Conservation (phyloP, 306 rosid species). For the Biancaea sappan region DNA sequence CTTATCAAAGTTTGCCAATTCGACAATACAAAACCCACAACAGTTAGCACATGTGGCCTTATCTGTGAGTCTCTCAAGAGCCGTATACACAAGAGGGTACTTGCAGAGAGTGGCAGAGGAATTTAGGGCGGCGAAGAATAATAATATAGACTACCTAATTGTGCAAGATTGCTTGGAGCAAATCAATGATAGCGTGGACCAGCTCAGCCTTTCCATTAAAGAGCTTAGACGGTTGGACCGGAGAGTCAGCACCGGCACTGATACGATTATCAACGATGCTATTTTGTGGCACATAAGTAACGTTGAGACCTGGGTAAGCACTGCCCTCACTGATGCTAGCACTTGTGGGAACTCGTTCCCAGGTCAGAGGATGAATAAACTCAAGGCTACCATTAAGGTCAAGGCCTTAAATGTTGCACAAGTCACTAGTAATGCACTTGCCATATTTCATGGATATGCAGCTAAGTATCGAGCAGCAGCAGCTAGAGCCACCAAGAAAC, state of each 20-base stretch:
- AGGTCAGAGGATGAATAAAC: conserved; percentile 37
- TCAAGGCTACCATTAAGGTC: conserved; percentile 44
- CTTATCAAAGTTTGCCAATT: conserved; percentile 33
- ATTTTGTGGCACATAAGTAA: conserved; percentile 48
- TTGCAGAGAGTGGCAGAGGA: conserved; percentile 31
- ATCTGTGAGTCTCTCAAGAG: conserved; percentile 41
- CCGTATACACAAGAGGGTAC: conserved; percentile 34
- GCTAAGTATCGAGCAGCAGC: conserved; percentile 24
- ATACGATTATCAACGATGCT: too few relatives aligned
- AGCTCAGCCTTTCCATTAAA: conserved; percentile 38
- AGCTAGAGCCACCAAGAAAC: conserved; percentile 11
- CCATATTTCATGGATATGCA: conserved; percentile 48
- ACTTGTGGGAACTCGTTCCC: conserved; percentile 42
- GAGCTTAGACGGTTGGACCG: conserved; percentile 30
- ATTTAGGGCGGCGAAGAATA: conserved; percentile 26
- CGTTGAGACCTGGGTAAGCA: conserved; percentile 47
- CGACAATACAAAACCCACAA: conserved; percentile 34
- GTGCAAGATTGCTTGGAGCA: conserved; percentile 45
- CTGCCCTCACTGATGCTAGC: conserved; percentile 47
- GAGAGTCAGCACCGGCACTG: background rate
- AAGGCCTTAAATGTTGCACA: conserved; percentile 48
- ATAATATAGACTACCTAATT: conserved; percentile 26
- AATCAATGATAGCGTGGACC: conserved; percentile 41
- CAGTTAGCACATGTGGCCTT: conserved; percentile 43
- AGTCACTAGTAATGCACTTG: conserved; percentile 43